Evolutionary conservation across 352 stramenopile species (phyloP), one percentile per base, ranked within the genome.

Genomic region (Achlya hypogyna): DNA sequence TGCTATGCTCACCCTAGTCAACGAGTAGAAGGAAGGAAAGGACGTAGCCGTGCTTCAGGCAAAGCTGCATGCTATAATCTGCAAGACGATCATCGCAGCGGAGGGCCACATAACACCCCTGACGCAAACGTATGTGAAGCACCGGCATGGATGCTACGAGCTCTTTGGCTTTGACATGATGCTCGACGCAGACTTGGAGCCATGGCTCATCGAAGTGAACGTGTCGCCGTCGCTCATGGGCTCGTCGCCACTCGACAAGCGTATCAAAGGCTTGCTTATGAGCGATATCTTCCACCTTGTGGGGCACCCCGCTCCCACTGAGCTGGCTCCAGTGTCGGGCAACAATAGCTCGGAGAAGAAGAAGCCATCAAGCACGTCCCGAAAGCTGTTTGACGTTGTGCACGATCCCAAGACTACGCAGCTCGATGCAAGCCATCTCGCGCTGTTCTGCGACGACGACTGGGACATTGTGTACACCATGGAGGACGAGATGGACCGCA

Each of bases 251-350:
- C 74, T 93, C 0, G 84, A 93, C 35, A 78, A 81, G 20, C 75
- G 81, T 12, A 73, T 92, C 10, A 93, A 93, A 59, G 84, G 82
- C 1, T 60, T 91, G n/a, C 64, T 93, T 5, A 66, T 93, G 18
- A 88, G 78, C 35, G 85, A 93, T 53, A 87, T 84, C n/a, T 79
- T 91, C 38, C 82, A 93, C 51, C 72, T 93, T 22, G 82, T 93
- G 2, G 85, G 85, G 9, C 62, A 90, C 5, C 78, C 79, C 3
- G 78, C 87, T 0, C 63, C 63, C 5, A 2, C 0, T 22, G 14
- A 22, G 18, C 12, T 6, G 9, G 18, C 32, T 47, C n/a, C n/a
- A 20, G 10, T 29, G 8, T 56, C 31, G 38, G n/a, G 22, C 59
- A 69, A 0, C 22, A 23, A 18, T 43, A 62, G 12, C 20, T 47